These are phyloP conservation scores for Primulina tabacum DNA, from an alignment of 257 asterid species.

Conservation along the genomic window DNA sequence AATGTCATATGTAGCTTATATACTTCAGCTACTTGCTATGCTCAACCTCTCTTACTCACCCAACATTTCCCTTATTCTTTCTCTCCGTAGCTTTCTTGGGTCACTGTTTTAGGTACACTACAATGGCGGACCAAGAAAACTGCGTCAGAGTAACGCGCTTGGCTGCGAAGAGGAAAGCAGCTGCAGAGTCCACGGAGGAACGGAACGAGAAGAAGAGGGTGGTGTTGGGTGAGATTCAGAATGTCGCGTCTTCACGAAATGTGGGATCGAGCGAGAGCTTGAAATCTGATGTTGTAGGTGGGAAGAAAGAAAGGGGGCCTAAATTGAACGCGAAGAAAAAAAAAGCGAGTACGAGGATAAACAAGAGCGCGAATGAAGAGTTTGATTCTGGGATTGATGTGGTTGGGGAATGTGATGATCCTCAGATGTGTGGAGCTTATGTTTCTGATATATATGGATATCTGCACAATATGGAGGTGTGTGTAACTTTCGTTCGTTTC, in stretches of 20 bases:
- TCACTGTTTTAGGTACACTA: not conserved
- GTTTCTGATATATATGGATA: slow-evolving; percentile 78
- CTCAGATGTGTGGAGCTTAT: slow-evolving; percentile 69
- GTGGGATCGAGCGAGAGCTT: slow-evolving; percentile 15
- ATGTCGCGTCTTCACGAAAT: slow-evolving; percentile 27
- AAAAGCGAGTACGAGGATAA: slow-evolving; percentile 24
- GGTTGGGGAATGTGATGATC: slow-evolving; percentile 43
- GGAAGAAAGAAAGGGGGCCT: not conserved
- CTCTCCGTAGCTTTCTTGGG: not conserved
- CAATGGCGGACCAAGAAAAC: slow-evolving; percentile 70
- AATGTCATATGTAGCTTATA: slow-evolving; percentile 12
- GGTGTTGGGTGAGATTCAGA: slow-evolving; percentile 80
- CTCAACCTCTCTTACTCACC: not conserved
- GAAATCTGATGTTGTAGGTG: slow-evolving; percentile 8
- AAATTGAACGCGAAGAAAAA: slow-evolving; percentile 19
- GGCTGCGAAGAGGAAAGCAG: slow-evolving; percentile 81
- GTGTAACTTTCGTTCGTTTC: slow-evolving; percentile 1
- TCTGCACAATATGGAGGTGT: slow-evolving; percentile 80
- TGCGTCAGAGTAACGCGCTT: slow-evolving; percentile 63
- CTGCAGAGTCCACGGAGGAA: slow-evolving; percentile 33
- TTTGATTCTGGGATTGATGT: slow-evolving; percentile 33
- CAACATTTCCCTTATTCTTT: not conserved
- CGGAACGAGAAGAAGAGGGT: slow-evolving; percentile 57
- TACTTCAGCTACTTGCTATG: not conserved
- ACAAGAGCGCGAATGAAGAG: slow-evolving; percentile 25